These are phyloP conservation scores for Polytrichum formosum DNA, from an alignment of 225 moss, liverwort and hornwort genomes.

Conservation along the genomic window DNA sequence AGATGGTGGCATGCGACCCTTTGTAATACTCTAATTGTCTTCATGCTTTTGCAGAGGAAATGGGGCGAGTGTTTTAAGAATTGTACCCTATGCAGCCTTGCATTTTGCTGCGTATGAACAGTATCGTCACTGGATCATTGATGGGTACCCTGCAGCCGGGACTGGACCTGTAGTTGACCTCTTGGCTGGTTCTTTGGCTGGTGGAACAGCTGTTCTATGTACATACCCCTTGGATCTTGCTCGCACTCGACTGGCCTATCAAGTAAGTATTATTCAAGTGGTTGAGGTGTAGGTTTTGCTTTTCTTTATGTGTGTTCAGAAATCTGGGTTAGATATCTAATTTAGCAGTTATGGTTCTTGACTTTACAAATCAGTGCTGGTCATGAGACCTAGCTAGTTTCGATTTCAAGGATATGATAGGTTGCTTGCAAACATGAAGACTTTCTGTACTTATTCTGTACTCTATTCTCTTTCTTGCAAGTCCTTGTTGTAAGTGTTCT, in stretches of 20 bases:
- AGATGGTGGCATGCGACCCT: too few species aligned
- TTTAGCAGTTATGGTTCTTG: too few species aligned
- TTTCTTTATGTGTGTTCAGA: too few species aligned
- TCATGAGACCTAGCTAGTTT: too few species aligned
- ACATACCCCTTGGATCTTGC: conserved; percentile 64
- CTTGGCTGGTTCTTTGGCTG: conserved; percentile 82
- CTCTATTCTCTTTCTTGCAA: background rate
- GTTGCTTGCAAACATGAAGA: too few species aligned
- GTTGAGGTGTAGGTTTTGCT: too few species aligned
- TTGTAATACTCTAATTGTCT: background rate
- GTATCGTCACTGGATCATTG: conserved; percentile 91
- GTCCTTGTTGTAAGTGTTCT: background rate
- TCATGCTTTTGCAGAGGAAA: conserved; percentile 65
- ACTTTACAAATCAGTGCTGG: too few species aligned
- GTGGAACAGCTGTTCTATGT: conserved; percentile 77
- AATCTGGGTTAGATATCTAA: too few species aligned
- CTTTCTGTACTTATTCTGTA: background rate
- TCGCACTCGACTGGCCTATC: conserved; percentile 50
- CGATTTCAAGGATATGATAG: too few species aligned
- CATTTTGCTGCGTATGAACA: conserved; percentile 96
- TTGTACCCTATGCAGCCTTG: conserved; percentile 90
- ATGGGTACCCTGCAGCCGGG: conserved; percentile 59
- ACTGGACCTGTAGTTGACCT: conserved; percentile 77
- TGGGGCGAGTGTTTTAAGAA: conserved; percentile 87
- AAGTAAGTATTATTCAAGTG: conserved; percentile 24